Base-by-base conservation (phyloP, 768 basidiomycete genomes). In the Cubamyces sp. region DNA sequence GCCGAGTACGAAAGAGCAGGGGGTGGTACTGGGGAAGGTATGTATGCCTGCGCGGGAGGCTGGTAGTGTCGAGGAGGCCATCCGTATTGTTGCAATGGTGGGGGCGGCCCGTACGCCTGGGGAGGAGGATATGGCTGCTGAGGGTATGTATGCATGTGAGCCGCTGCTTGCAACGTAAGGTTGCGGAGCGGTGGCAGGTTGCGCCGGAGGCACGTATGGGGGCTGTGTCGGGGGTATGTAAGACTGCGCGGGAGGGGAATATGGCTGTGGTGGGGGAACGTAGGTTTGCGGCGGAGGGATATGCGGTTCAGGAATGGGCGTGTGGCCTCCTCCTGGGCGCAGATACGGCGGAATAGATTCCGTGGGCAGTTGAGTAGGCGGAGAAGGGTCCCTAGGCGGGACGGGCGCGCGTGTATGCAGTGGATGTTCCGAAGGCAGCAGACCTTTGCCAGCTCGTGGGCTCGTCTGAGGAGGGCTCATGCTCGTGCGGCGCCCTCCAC, bases 371-470 rank as follows among this genome's bases (percentile, higher is more conserved):
- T 46, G 63, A 47, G 50, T 55, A 19, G 57, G 52, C 2, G 47
- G 60, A 12, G 65, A 50, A 12, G 63, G n/a, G 21, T 55, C 41
- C 43, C 60, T 28, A 12, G 18, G 59, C 4, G 59, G 56, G 8
- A 25, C n/a, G 1, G 50, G 51, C 39, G 53, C 49, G 26, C 54
- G 64, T 0, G 53, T 34, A 12, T 64, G 61, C 18, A 54, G 11
- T 1, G 67, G 52, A n/a, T 58, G 55, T n/a, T 68, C 58, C 14
- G 60, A 51, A 54, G 40, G 73, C 57, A 60, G 73, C 48, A 49
- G 39, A 18, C 49, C 50, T 14, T 30, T 21, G 5, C 16, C 37
- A 0, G 55, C 57, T 16, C 48, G 47, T 1, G 60, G 60, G 43
- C 53, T 54, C 34, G 59, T 54, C 15, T 43, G 54, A 15, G 66